Base-by-base conservation (phyloP, 2,329 filamentous ascomycete species). In the Cladosporium austrohemisphaericum region DNA sequence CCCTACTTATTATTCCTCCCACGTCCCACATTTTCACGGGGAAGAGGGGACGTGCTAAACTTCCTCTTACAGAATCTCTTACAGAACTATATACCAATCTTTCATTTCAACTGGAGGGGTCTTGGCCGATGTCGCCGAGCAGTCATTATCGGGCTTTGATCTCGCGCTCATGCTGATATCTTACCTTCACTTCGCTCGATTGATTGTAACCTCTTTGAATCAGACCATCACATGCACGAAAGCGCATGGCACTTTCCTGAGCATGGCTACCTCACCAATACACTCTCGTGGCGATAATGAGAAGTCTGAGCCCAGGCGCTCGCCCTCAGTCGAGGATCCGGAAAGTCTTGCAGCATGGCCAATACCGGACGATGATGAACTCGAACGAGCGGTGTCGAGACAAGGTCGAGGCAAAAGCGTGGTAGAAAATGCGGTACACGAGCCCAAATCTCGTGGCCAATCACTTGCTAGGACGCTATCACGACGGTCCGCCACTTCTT, bases 401-500 rank as follows among this genome's bases (percentile, higher is more conserved):
- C 25, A 40, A 5, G 37, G 25, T n/a, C 37, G 37, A 33, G 36
- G 16, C 28, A 28, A 41, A 35, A 31, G 26, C 10, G 14, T 25
- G 26, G 28, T 31, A 13, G 35, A 19, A 32, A 28, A 26, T 10
- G 18, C 20, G 6, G 14, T 29, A 35, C 25, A 20, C 16, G 38
- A 50, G 19, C 22, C 47, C 14, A 43, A 36, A 25, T 6, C 32
- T 5, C 13, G 29, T 19, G 11, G 14, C 10, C 37, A 19, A 9
- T 36, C 52, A 14, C 47, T 61, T 6, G 38, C 57, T 16, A 38
- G 59, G 33, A 60, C 53, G n/a, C 40, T 62, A 20, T 59, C 60
- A 6, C 50, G 57, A 33, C 54, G 52, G 33, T 65, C 62, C 8
- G 52, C 54, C 2, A 52, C 58, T 9, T 61, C 61, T 1, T 61